Conservation (phyloP, 495 filamentous ascomycete species). For the Aspergillus olivimuriae region DNA sequence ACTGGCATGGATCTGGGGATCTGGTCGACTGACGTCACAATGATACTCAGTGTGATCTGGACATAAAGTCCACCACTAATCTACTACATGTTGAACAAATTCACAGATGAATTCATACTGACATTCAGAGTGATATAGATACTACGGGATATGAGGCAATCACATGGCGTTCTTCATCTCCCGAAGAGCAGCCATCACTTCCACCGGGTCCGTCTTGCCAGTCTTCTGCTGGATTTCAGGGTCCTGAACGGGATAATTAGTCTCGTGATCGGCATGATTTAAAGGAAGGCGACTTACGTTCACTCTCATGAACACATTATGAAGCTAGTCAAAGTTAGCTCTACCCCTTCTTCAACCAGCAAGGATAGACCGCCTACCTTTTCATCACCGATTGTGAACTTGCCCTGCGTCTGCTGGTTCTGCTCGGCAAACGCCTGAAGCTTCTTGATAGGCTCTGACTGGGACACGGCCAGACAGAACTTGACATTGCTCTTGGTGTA, state of each 20-base stretch:
- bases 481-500: constrained; percentile 93
- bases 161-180: constrained; percentile 85
- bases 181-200: constrained; percentile 79
- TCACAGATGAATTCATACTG: too few relatives aligned
- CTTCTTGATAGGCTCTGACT: constrained; percentile 69
- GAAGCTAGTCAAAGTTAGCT: constrained; percentile 50
- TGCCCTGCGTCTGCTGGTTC: constrained; percentile 86
- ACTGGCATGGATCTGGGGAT: too few relatives aligned
- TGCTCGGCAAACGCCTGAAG: constrained; percentile 68
- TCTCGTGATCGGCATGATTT: too few relatives aligned
- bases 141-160: too few relatives aligned
- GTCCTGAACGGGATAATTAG: constrained; percentile 47
- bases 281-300: too few relatives aligned
- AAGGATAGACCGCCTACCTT: constrained; percentile 55
- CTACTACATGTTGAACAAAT: too few relatives aligned
- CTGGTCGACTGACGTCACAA: constrained; percentile 21
- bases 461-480: constrained; percentile 69
- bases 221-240: constrained; percentile 78
- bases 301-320: constrained; percentile 96
- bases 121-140: too few relatives aligned
- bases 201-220: constrained; percentile 72
- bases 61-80: too few relatives aligned
- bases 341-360: background rate
- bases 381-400: constrained; percentile 95
- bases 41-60: too few relatives aligned